Evolutionary conservation across 75 land plant species (phyloP).

Genomic region (Cryptomeria japonica): DNA sequence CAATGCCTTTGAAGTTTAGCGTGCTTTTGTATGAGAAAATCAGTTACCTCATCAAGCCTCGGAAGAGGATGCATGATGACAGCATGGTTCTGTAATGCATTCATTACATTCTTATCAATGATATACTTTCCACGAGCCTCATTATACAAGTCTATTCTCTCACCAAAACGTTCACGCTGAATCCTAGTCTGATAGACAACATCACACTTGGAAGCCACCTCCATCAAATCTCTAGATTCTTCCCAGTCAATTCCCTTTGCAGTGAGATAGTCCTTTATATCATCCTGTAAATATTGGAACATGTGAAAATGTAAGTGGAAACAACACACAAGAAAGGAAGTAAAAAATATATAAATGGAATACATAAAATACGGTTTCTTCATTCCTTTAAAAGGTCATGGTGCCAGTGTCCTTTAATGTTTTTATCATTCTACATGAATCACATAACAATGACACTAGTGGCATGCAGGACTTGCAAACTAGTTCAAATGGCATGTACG

Average conservation of each 20-base stretch:
- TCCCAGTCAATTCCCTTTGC: constrained; percentile 82
- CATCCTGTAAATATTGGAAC: constrained; percentile 62
- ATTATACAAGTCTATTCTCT: constrained; percentile 76
- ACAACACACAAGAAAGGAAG: background rate
- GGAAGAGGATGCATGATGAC: constrained; percentile 97
- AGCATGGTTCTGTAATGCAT: constrained; percentile 75
- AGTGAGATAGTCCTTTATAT: constrained; percentile 90
- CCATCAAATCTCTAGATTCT: constrained; percentile 85
- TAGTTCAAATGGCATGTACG: no score
- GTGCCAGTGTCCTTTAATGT: background rate
- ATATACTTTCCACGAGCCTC: constrained; percentile 95
- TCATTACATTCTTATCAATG: constrained; percentile 69
- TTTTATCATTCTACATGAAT: background rate
- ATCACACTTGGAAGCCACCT: constrained; percentile 96
- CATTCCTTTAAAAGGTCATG: background rate
- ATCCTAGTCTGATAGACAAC: constrained; percentile 97
- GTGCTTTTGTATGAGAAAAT: background rate
- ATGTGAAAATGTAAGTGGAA: background rate
- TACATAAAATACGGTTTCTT: background rate
- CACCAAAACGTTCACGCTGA: constrained; percentile 72
- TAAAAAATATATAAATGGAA: background rate
- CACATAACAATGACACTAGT: background rate
- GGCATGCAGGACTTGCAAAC: background rate
- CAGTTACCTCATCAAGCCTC: constrained; percentile 92
- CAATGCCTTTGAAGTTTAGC: background rate